A percentile compares a stretch with the other conserved stretches of the same genome.
Conservation (phyloP, 192 early-diverging fungal genomes). For the Pilobolus umbonatus region DNA sequence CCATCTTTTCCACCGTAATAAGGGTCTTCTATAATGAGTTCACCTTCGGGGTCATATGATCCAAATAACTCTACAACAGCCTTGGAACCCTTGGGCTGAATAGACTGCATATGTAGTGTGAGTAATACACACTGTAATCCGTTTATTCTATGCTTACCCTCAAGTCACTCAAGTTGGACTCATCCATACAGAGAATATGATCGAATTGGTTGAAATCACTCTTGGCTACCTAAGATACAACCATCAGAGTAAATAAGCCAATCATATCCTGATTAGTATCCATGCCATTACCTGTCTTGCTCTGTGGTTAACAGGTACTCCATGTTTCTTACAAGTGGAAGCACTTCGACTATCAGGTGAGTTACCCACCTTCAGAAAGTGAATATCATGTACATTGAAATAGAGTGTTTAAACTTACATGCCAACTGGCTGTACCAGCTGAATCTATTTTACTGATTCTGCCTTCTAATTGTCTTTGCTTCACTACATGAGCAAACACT, state of each 20-base stretch:
- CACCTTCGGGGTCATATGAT: slow-evolving; percentile 68
- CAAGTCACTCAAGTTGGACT: slow-evolving; percentile 65
- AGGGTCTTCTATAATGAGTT: slow-evolving; percentile 69
- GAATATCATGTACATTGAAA: not conserved
- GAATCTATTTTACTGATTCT: slow-evolving; percentile 72
- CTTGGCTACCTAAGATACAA: slow-evolving; percentile 25
- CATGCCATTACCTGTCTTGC: slow-evolving; percentile 58
- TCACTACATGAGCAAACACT: slow-evolving; percentile 76
- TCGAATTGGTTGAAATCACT: slow-evolving; percentile 72
- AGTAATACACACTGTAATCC: not conserved
- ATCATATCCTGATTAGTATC: not conserved
- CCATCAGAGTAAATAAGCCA: not conserved
- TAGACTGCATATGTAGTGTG: not conserved
- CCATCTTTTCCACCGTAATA: slow-evolving; percentile 69
- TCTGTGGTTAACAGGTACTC: slow-evolving; percentile 68
- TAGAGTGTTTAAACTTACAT: slow-evolving; percentile 40
- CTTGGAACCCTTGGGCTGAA: slow-evolving; percentile 22
- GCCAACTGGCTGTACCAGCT: slow-evolving; percentile 80
- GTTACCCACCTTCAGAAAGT: slow-evolving; percentile 49
- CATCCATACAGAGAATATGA: slow-evolving; percentile 92
- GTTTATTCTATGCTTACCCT: slow-evolving; percentile 21
- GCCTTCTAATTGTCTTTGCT: slow-evolving; percentile 44
- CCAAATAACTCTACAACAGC: slow-evolving; percentile 68
- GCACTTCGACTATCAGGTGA: slow-evolving; percentile 67
- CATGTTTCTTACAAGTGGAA: slow-evolving; percentile 61